A percentile compares a stretch with the other conserved stretches of the same genome.
phyloP scores from a whole-genome alignment of 2,329 filamentous ascomycete genomes.

The Claviceps maximensis region DNA sequence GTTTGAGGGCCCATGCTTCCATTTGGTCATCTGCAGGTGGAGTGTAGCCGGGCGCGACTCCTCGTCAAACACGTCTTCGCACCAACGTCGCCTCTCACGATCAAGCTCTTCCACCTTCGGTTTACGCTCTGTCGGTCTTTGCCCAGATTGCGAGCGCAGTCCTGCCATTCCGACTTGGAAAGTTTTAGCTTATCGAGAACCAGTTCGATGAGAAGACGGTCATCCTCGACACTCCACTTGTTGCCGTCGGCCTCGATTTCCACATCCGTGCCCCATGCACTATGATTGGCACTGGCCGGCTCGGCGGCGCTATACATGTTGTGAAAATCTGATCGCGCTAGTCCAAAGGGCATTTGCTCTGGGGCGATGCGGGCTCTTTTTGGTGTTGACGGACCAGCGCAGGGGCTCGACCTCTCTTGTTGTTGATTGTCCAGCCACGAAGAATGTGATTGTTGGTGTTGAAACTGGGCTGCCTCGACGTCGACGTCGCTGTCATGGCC shows the following conservation, averaged over 20 bases:
- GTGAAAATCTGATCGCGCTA: conserved; percentile 47
- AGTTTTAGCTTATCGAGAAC: conserved; percentile 54
- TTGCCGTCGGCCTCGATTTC: conserved; percentile 32
- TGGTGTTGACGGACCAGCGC: conserved; percentile 36
- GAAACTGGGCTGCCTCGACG: conserved; percentile 14
- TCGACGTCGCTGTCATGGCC: conserved; percentile 28
- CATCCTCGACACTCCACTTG: conserved; percentile 49
- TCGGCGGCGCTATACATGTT: conserved; percentile 26
- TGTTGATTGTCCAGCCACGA: neutral
- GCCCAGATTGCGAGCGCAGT: conserved; percentile 50
- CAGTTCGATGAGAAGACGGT: conserved; percentile 52
- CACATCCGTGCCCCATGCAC: conserved; percentile 22
- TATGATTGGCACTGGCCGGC: conserved; percentile 12
- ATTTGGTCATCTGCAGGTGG: conserved; percentile 31
- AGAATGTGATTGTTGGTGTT: conserved; percentile 4
- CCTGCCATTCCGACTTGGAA: conserved; percentile 52
- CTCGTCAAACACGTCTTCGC: conserved; percentile 35
- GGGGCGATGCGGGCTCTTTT: conserved; percentile 49
- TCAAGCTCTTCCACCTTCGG: conserved; percentile 49
- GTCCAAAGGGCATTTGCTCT: conserved; percentile 44
- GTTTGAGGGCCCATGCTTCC: neutral
- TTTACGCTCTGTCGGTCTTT: conserved; percentile 44
- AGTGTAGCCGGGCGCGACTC: conserved; percentile 33
- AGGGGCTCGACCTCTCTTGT: neutral
- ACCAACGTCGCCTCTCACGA: conserved; percentile 45